A percentile compares a stretch with the other conserved stretches of the same genome.
Conservation (phyloP, 2,329 filamentous ascomycete species). For the Fonsecaea nubica region DNA sequence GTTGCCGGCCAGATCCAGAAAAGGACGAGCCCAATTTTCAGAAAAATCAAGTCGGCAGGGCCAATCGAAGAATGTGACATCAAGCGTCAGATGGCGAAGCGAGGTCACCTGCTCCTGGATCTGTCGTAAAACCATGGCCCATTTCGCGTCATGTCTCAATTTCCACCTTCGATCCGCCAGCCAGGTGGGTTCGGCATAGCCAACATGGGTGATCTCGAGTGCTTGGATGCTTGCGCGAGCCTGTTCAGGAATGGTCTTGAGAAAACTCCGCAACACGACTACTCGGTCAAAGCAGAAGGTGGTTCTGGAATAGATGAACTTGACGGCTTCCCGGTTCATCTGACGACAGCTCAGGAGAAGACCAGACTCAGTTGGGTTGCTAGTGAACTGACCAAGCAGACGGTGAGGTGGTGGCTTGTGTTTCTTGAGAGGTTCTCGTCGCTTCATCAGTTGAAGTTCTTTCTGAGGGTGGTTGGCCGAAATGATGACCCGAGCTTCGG, state of each 20-base stretch:
- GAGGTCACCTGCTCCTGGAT: constrained; percentile 31
- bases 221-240: constrained; percentile 50
- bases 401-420: constrained; percentile 32
- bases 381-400: constrained; percentile 20
- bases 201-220: constrained; percentile 35
- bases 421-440: constrained; percentile 22
- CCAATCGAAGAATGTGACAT: constrained; percentile 38
- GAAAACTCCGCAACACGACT: constrained; percentile 49
- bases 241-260: constrained; percentile 48
- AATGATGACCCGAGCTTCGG: constrained; percentile 38
- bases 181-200: constrained; percentile 37
- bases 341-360: constrained; percentile 38
- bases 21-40: constrained; percentile 32
- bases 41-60: constrained; percentile 32
- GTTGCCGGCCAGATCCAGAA: constrained; percentile 29
- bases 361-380: constrained; percentile 12
- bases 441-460: constrained; percentile 29
- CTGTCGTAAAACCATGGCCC: constrained; percentile 29
- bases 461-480: constrained; percentile 36
- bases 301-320: constrained; percentile 38
- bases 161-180: constrained; percentile 35
- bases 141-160: constrained; percentile 37
- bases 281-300: constrained; percentile 38
- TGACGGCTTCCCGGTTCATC: constrained; percentile 37
- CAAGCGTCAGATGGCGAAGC: constrained; percentile 31